Percentiles rank a stretch among this genome's conserved stretches.
Conservation (phyloP, 768 basidiomycete genomes). For the Dentipellis fragilis region DNA sequence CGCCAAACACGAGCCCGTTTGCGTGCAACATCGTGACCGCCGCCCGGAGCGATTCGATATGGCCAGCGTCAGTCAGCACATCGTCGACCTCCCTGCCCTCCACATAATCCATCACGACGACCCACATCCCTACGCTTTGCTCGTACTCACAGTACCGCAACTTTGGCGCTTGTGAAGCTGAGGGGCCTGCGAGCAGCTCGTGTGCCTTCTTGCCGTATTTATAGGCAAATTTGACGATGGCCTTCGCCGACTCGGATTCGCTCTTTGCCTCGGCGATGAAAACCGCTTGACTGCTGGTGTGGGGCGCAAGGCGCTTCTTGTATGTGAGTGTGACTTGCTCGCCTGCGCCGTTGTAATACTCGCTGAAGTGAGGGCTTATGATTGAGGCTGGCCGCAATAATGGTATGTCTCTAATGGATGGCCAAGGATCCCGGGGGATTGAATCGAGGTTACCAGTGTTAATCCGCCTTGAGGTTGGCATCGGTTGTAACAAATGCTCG, state of each 20-base stretch:
- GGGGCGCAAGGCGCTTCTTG: neutral
- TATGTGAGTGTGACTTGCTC: neutral
- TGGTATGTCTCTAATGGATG: too few species aligned
- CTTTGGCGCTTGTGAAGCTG: slow-evolving; percentile 2
- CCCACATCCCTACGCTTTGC: slow-evolving; percentile 2
- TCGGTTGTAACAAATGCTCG: too few species aligned
- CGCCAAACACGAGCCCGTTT: slow-evolving; percentile 20
- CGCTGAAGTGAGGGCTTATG: neutral
- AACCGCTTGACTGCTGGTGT: neutral
- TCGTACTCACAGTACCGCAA: slow-evolving; percentile 3
- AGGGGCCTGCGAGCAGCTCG: neutral
- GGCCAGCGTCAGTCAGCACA: neutral
- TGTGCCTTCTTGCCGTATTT: neutral
- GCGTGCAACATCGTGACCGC: slow-evolving; percentile 12
- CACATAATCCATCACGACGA: slow-evolving; percentile 13
- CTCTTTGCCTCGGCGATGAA: neutral
- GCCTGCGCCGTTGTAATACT: neutral
- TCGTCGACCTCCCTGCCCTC: neutral
- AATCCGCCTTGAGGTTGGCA: too few species aligned
- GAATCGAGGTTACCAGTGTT: neutral
- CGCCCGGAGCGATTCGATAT: neutral
- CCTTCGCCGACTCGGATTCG: neutral
- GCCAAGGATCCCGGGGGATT: neutral
- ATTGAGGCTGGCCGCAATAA: neutral
- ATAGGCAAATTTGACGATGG: neutral